These are phyloP conservation scores for Ophiosphaerella narmari DNA, from an alignment of 2,329 filamentous ascomycete genomes.

Conservation along the genomic window DNA sequence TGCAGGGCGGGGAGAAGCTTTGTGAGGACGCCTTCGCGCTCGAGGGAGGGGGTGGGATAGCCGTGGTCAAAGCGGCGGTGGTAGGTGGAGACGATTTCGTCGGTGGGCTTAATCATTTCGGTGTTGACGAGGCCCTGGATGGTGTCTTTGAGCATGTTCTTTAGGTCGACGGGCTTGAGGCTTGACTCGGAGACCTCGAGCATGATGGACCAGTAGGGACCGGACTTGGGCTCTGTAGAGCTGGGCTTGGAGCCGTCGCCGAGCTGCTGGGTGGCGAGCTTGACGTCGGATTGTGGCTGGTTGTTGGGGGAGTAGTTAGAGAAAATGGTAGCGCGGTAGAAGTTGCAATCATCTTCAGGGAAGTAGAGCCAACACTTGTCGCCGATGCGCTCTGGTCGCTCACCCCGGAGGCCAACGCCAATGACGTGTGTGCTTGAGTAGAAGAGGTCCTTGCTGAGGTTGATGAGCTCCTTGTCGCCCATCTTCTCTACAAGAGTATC, in stretches of 20 bases:
- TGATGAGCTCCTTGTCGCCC: conserved; percentile 81
- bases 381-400: conserved; percentile 90
- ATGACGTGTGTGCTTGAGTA: conserved; percentile 98
- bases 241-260: conserved; percentile 82
- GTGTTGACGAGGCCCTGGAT: conserved; percentile 98
- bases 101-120: conserved; percentile 86
- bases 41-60: conserved; percentile 92
- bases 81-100: conserved; percentile 98
- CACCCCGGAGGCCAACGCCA: conserved; percentile 90
- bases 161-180: conserved; percentile 90
- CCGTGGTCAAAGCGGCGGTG: conserved; percentile 98
- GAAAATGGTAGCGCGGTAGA: conserved; percentile 99
- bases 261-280: conserved; percentile 84
- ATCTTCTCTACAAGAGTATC: conserved; percentile 87
- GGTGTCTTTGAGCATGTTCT: conserved; percentile 83
- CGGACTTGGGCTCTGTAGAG: conserved; percentile 74
- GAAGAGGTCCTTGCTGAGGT: conserved; percentile 86
- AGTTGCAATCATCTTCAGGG: conserved; percentile 97
- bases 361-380: conserved; percentile 99
- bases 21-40: conserved; percentile 93
- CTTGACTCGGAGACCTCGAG: conserved; percentile 94
- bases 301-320: conserved; percentile 99
- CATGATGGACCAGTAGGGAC: conserved; percentile 99
- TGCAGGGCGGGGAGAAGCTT: conserved; percentile 91
- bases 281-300: conserved; percentile 80